Percentiles rank a stretch among this genome's conserved stretches.
These are phyloP conservation scores for Lachancea quebecensis DNA, from an alignment of 805 yeast species.

Conservation along the genomic window DNA sequence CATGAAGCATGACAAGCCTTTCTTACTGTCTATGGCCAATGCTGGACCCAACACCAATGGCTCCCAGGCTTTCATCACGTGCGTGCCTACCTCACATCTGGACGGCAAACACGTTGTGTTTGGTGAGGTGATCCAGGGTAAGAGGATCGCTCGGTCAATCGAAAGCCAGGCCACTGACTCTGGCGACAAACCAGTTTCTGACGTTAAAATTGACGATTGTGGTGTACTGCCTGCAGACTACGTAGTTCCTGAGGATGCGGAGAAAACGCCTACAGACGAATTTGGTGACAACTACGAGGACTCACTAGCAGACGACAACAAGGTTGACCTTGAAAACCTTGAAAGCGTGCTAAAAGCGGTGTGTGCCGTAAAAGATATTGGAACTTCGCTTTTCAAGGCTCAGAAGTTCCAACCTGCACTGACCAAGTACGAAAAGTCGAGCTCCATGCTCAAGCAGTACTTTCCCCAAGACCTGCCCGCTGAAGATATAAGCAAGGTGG, in stretches of 20 bases:
- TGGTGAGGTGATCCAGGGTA: slow-evolving; percentile 81
- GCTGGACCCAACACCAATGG: slow-evolving; percentile 96
- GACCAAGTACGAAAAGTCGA: slow-evolving; percentile 67
- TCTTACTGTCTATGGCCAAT: slow-evolving; percentile 91
- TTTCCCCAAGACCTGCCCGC: slow-evolving; percentile 50
- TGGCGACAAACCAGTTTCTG: slow-evolving; percentile 63
- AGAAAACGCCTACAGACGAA: slow-evolving; percentile 54
- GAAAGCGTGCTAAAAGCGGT: slow-evolving; percentile 63
- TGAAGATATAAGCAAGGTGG: slow-evolving; percentile 43
- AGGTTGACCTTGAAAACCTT: slow-evolving; percentile 52
- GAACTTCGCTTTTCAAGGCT: slow-evolving; percentile 66
- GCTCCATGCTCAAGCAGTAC: slow-evolving; percentile 60
- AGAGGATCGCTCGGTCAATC: slow-evolving; percentile 67
- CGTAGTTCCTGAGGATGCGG: slow-evolving; percentile 38
- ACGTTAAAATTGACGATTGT: slow-evolving; percentile 68
- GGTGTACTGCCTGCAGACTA: slow-evolving; percentile 68
- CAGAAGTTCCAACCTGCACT: slow-evolving; percentile 52
- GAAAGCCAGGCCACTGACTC: slow-evolving; percentile 60
- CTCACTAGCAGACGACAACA: slow-evolving; percentile 63
- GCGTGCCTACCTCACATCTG: slow-evolving; percentile 87
- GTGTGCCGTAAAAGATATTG: slow-evolving; percentile 61
- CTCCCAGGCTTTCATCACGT: slow-evolving; percentile 90
- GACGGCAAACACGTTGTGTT: slow-evolving; percentile 96
- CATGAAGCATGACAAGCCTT: slow-evolving; percentile 73
- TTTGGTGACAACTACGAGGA: slow-evolving; percentile 83